Conservation (phyloP, 345 rosid genomes). For the Arabis hirsuta region DNA sequence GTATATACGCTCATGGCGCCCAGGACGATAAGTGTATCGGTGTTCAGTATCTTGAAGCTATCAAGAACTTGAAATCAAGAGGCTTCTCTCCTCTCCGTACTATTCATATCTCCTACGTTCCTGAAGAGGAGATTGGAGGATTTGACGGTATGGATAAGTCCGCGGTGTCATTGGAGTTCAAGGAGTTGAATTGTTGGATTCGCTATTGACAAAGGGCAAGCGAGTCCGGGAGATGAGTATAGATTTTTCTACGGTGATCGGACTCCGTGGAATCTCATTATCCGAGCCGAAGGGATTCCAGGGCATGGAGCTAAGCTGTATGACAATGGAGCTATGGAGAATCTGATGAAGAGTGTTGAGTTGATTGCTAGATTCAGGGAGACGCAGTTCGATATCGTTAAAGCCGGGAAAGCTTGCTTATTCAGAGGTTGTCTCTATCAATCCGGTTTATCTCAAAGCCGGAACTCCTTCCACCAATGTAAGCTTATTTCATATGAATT, state of each 20-base stretch:
- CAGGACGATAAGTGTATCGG: conserved; percentile 92
- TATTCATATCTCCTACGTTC: conserved; percentile 67
- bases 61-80: conserved; percentile 57
- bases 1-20: conserved; percentile 80
- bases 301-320: conserved; percentile 87
- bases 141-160: conserved; percentile 64
- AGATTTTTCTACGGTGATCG: conserved; percentile 81
- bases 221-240: conserved; percentile 62
- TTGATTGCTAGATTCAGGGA: conserved; percentile 69
- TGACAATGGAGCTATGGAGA: conserved; percentile 85
- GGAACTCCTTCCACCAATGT: conserved; percentile 60
- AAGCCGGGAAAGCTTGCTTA: conserved; percentile 66
- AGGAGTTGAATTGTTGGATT: conserved; percentile 78
- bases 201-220: conserved; percentile 86
- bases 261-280: conserved; percentile 61
- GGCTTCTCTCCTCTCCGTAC: conserved; percentile 61
- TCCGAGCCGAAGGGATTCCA: conserved; percentile 65
- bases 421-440: conserved; percentile 82
- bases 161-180: conserved; percentile 59
- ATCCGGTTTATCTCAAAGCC: conserved; percentile 88
- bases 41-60: conserved; percentile 81
- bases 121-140: conserved; percentile 92
- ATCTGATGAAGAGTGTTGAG: conserved; percentile 86
- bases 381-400: conserved; percentile 70
- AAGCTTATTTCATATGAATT: too few relatives aligned